Evolutionary conservation across 805 yeast species (phyloP).

Genomic region (Candida boleticola): DNA sequence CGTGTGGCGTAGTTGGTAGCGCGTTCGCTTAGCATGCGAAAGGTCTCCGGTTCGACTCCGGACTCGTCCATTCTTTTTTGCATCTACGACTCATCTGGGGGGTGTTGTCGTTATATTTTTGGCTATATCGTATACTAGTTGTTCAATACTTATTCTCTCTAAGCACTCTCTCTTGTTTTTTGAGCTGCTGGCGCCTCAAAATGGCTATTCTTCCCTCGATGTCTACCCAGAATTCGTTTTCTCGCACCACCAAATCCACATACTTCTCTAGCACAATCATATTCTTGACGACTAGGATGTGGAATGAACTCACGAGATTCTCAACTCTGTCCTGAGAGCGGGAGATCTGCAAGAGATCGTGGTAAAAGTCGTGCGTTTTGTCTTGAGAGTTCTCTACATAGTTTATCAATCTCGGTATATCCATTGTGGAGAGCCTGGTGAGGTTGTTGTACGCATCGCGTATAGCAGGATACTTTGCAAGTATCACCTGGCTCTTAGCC

Average conservation of each 20-base stretch:
- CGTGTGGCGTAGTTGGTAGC: conserved; percentile 52
- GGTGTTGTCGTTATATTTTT: too few relatives aligned
- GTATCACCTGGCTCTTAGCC: conserved; percentile 18
- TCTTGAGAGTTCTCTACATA: conserved; percentile 15
- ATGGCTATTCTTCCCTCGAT: conserved; percentile 15
- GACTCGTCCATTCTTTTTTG: conserved; percentile 37
- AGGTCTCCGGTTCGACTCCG: conserved; percentile 48
- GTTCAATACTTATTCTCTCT: conserved; percentile 4
- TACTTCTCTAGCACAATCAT: conserved; percentile 30
- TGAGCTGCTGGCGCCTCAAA: background rate
- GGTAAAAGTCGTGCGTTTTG: conserved; percentile 15
- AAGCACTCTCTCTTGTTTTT: background rate
- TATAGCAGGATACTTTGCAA: conserved; percentile 20
- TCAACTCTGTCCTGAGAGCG: conserved; percentile 11
- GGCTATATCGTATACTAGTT: too few relatives aligned
- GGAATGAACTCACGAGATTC: conserved; percentile 16
- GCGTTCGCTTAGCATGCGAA: conserved; percentile 50
- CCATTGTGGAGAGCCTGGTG: conserved; percentile 20
- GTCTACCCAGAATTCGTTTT: conserved; percentile 27
- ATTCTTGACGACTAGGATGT: conserved; percentile 24
- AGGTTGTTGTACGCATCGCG: conserved; percentile 19
- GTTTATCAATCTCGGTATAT: conserved; percentile 18
- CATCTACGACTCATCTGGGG: too few relatives aligned
- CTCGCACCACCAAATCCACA: conserved; percentile 17
- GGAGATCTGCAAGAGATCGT: conserved; percentile 8